Conservation (phyloP, 2,329 filamentous ascomycete species). For the Clarireedia homoeocarpa region DNA sequence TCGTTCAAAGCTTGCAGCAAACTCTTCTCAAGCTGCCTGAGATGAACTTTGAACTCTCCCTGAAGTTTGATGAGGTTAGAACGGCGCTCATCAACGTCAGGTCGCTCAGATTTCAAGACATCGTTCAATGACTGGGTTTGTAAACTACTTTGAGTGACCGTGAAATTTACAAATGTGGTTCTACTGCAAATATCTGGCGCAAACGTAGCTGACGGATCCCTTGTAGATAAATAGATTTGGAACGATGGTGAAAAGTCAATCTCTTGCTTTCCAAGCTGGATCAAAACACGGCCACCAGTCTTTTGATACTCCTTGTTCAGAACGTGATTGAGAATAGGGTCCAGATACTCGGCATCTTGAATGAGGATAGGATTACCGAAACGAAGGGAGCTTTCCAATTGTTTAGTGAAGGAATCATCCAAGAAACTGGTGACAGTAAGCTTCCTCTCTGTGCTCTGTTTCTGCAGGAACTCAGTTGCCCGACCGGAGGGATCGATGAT, state of each 20-base stretch:
- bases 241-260: conserved; percentile 98
- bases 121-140: conserved; percentile 97
- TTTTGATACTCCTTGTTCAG: conserved; percentile 99
- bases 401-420: conserved; percentile 96
- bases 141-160: conserved; percentile 95
- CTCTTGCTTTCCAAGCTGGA: conserved; percentile 96
- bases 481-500: conserved; percentile 97
- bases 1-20: conserved; percentile 93
- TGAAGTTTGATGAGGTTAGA: conserved; percentile 98
- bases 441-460: conserved; percentile 86
- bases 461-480: conserved; percentile 89
- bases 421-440: conserved; percentile 97
- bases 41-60: conserved; percentile 97
- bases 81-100: conserved; percentile 91
- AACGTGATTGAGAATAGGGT: conserved; percentile 95
- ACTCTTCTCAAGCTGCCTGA: conserved; percentile 89
- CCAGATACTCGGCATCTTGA: conserved; percentile 93
- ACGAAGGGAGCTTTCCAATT: conserved; percentile 89
- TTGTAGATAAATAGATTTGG: conserved; percentile 88
- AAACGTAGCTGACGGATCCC: conserved; percentile 93
- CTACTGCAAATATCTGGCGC: conserved; percentile 95
- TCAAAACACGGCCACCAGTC: conserved; percentile 93
- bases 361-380: conserved; percentile 99
- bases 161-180: conserved; percentile 99
- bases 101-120: conserved; percentile 92